Conservation (phyloP, 2,329 filamentous ascomycete genomes). For the Sporothrix pseudoabietina region DNA sequence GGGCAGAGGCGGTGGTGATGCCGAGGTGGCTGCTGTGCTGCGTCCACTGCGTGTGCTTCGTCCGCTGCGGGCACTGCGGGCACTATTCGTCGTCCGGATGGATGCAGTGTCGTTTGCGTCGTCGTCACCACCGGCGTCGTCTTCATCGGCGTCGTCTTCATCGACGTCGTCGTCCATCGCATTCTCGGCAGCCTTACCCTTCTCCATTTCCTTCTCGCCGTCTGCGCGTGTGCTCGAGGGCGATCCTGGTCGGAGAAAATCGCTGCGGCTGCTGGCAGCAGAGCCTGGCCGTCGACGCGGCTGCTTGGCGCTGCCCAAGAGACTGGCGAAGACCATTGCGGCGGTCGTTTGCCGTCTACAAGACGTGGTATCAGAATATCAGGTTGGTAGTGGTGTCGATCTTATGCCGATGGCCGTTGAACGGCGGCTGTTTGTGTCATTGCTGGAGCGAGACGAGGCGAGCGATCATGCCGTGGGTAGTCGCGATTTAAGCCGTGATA, state of each 20-base stretch:
- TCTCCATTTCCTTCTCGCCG: slow-evolving; percentile 10
- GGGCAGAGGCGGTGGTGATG: neutral
- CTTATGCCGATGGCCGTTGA: slow-evolving; percentile 25
- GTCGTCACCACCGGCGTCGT: neutral
- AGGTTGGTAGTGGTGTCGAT: neutral
- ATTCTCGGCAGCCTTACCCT: neutral
- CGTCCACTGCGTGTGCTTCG: slow-evolving; percentile 4
- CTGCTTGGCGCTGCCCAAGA: slow-evolving; percentile 22
- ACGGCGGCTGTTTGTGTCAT: slow-evolving; percentile 28
- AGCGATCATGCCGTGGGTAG: slow-evolving; percentile 4
- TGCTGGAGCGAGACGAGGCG: slow-evolving; percentile 11
- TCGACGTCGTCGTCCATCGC: slow-evolving; percentile 14
- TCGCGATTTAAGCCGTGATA: neutral
- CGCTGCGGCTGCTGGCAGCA: slow-evolving; percentile 38
- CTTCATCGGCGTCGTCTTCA: neutral
- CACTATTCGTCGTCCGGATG: slow-evolving; percentile 10
- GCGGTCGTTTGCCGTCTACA: neutral
- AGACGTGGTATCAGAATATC: neutral
- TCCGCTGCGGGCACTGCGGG: neutral
- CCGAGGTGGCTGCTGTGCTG: neutral
- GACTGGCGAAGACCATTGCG: slow-evolving; percentile 27
- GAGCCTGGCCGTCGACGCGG: slow-evolving; percentile 38
- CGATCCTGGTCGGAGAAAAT: slow-evolving; percentile 35
- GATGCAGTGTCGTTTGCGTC: slow-evolving; percentile 21
- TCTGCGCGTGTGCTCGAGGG: slow-evolving; percentile 11